Percentiles rank a stretch among this genome's conserved stretches.
Conservation (phyloP, 805 yeast species). For the Teunomyces barrocoloradensis region DNA sequence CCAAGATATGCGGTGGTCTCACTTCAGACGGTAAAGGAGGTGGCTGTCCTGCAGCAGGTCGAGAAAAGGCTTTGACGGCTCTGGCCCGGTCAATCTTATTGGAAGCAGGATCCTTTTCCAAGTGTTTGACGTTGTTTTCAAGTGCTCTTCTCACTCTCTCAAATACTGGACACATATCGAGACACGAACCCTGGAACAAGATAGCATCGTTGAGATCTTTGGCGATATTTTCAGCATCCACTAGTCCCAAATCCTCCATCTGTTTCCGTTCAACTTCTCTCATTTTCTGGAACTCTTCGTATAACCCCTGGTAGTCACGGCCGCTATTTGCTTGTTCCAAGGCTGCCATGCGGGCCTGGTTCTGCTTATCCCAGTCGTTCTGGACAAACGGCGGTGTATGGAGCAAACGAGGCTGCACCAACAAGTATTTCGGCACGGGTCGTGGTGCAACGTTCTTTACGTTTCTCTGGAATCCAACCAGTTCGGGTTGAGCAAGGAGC, state of each 20-base stretch:
- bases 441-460: conserved; percentile 14
- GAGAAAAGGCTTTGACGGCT: conserved; percentile 88
- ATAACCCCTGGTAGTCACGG: conserved; percentile 65
- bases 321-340: conserved; percentile 46
- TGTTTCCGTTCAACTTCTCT: conserved; percentile 69
- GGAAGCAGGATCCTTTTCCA: conserved; percentile 63
- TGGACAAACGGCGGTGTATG: conserved; percentile 31
- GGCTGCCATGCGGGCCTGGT: conserved; percentile 59
- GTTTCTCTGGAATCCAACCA: conserved; percentile 25
- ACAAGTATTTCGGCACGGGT: conserved; percentile 35
- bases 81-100: conserved; percentile 52
- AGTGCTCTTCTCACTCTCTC: conserved; percentile 85
- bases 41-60: conserved; percentile 98
- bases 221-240: conserved; percentile 81
- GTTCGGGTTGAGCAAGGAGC: conserved; percentile 26
- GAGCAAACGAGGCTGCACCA: conserved; percentile 34
- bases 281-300: conserved; percentile 71
- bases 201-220: conserved; percentile 89
- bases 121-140: conserved; percentile 79
- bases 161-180: conserved; percentile 92
- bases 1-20: conserved; percentile 80
- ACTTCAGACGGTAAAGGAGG: conserved; percentile 98
- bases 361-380: conserved; percentile 69
- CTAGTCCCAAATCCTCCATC: conserved; percentile 80
- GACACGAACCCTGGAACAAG: conserved; percentile 80